phyloP scores from a whole-genome alignment of 441 rosid species.

The Euphorbia corollata region DNA sequence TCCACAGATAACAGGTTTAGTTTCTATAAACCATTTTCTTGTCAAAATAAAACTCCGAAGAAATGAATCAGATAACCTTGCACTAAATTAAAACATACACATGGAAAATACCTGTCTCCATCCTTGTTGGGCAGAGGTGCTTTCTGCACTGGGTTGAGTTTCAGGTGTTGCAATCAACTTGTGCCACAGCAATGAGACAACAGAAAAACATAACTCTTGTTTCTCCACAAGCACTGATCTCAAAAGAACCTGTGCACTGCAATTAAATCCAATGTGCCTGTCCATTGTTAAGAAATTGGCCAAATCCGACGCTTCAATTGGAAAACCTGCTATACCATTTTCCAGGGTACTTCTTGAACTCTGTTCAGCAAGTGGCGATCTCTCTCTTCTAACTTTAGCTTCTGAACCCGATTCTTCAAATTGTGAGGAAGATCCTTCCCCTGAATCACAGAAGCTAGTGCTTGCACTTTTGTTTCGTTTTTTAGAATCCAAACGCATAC shows the following conservation, averaged over 20 bases:
- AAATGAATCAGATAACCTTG: background rate
- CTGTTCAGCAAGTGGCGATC: conserved; percentile 34
- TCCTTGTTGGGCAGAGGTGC: conserved; percentile 99
- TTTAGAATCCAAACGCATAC: conserved; percentile 36
- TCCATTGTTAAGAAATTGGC: conserved; percentile 95
- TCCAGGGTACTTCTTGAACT: conserved; percentile 49
- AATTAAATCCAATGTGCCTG: conserved; percentile 82
- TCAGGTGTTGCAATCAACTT: conserved; percentile 90
- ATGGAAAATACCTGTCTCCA: conserved; percentile 83
- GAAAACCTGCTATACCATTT: conserved; percentile 55
- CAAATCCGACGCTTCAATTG: conserved; percentile 86
- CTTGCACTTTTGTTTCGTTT: conserved; percentile 42
- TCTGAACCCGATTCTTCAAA: conserved; percentile 39
- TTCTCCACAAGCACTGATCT: conserved; percentile 85
- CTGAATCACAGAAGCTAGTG: conserved; percentile 36
- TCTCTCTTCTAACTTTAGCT: conserved; percentile 40
- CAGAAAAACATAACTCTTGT: conserved; percentile 93
- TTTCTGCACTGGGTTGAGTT: conserved; percentile 81
- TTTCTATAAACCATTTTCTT: background rate
- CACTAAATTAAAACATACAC: background rate
- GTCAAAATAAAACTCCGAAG: background rate
- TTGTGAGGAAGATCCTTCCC: conserved; percentile 33
- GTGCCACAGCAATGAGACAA: conserved; percentile 92
- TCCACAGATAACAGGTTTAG: background rate
- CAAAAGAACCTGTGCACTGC: conserved; percentile 79